Base-by-base conservation (phyloP, 306 rosid genomes). In the Pyrus betulifolia region DNA sequence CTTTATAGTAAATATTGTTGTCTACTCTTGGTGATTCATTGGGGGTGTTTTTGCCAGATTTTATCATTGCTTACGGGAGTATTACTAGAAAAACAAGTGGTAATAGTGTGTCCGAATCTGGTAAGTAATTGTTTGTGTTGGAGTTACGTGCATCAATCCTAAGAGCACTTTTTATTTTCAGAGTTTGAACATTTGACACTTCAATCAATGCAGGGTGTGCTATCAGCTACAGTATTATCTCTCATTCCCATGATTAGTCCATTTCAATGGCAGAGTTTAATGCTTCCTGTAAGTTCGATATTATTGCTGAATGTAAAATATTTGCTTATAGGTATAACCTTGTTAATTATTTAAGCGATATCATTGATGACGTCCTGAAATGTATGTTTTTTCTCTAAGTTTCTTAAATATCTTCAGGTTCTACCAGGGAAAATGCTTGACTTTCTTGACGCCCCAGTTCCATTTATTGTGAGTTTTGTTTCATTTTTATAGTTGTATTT, bases 371-470 rank as follows among this genome's bases (percentile, higher is more conserved):
- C 13, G 18, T 65, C 70, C 27, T 65, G 70, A 65, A 65, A 17
- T 64, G 21, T 19, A 75, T 45, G 18, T 35, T 35, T 55, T 55
- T 40, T 52, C 52, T 71, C 67, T 77, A 89, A 63, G 67, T 70
- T 69, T 67, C 75, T 71, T 80, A 63, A 65, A 80, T 72, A 31
- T 84, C 80, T 75, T 61, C 89, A 95, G 99, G 88, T 92, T 80
- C 86, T 95, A 79, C 99, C 99, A 8, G 88, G 78, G 64, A 84
- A 28, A 70, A 95, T 95, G 93, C 74, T 87, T 74, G 99, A 95
- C 78, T 93, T 95, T 88, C 93, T 95, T 74, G 99, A 92, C 71
- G 99, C 97, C 40, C 99, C 98, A 70, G 97, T 95, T 82, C 99
- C 99, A 60, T 95, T 86, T 74, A 89, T 95, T 76, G 99, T 95